phyloP scores from a whole-genome alignment of 768 basidiomycete genomes.

The Lactifluus pinguis region DNA sequence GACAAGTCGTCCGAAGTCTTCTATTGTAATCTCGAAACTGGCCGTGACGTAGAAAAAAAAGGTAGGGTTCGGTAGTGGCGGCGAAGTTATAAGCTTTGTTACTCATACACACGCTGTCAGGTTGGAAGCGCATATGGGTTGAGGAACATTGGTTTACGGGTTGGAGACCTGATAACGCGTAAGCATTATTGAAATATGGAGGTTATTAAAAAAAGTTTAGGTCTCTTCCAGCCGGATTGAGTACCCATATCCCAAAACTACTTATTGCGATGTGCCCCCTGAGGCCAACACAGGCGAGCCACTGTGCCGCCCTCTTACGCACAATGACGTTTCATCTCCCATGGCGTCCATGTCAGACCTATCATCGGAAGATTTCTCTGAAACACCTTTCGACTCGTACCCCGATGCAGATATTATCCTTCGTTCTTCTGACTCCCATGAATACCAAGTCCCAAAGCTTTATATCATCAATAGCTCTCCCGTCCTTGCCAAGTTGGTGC shows the following conservation, averaged over 20 bases:
- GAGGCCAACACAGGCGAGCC: constrained; percentile 32
- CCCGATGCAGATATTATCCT: not conserved
- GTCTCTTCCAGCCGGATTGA: constrained; percentile 22
- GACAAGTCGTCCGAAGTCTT: constrained; percentile 28
- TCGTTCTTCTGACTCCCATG: not conserved
- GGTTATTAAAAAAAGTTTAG: not conserved
- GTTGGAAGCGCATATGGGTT: constrained; percentile 39
- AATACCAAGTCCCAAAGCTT: not conserved
- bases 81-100: not conserved
- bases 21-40: constrained; percentile 31
- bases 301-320: constrained; percentile 36
- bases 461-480: not conserved
- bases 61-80: constrained; percentile 26
- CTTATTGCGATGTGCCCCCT: constrained; percentile 31
- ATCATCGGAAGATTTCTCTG: not conserved
- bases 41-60: constrained; percentile 34
- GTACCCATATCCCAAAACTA: constrained; percentile 33
- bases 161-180: not conserved
- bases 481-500: not conserved
- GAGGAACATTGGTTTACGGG: constrained; percentile 34
- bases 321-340: not conserved
- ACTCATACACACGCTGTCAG: constrained; percentile 20
- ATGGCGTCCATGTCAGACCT: not conserved
- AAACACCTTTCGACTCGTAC: not conserved
- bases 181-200: not conserved